Conservation (phyloP, 2,329 filamentous ascomycete species). For the Phoma sp. region DNA sequence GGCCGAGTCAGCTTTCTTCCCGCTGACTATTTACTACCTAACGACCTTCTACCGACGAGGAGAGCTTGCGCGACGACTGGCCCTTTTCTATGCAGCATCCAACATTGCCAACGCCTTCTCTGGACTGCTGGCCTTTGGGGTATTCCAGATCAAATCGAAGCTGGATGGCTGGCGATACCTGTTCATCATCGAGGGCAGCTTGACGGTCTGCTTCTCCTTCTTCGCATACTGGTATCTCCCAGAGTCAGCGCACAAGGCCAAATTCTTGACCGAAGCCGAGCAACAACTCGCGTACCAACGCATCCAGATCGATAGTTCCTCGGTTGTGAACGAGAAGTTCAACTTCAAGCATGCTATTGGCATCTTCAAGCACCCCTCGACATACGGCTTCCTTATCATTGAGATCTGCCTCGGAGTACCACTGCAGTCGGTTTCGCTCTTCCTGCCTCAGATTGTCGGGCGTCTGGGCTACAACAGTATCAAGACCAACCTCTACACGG, state of each 20-base stretch:
- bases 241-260: conserved; percentile 66
- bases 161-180: conserved; percentile 70
- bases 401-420: conserved; percentile 67
- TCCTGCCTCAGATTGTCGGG: conserved; percentile 64
- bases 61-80: conserved; percentile 72
- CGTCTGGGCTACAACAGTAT: conserved; percentile 61
- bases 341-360: conserved; percentile 58
- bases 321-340: conserved; percentile 65
- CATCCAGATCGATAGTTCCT: conserved; percentile 77
- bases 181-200: conserved; percentile 66
- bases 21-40: conserved; percentile 69
- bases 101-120: conserved; percentile 75
- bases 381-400: conserved; percentile 62
- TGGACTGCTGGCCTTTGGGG: conserved; percentile 64
- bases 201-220: conserved; percentile 65
- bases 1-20: conserved; percentile 72
- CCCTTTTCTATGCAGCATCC: conserved; percentile 77
- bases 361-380: conserved; percentile 62
- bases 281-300: conserved; percentile 72
- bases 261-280: conserved; percentile 70
- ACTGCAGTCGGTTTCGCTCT: conserved; percentile 62
- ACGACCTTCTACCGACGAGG: conserved; percentile 71
- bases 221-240: conserved; percentile 76
- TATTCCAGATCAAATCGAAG: conserved; percentile 62
- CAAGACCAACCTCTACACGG: conserved; percentile 80